Base-by-base conservation (phyloP, 2,329 filamentous ascomycete species). In the Colletotrichum lini region DNA sequence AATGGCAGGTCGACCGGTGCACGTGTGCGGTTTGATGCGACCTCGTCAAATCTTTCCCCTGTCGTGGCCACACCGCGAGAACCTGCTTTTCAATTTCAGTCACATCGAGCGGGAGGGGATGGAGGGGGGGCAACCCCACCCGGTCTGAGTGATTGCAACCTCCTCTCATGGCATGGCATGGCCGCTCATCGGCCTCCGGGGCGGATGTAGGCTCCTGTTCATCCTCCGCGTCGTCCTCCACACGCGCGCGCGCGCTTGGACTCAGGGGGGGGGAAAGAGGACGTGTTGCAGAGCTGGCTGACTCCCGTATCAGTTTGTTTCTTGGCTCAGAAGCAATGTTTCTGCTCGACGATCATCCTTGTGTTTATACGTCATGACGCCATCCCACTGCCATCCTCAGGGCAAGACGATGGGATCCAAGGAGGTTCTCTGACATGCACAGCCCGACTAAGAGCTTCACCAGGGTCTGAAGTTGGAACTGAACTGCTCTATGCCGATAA, bases 381-480 rank as follows among this genome's bases (percentile, higher is more conserved):
- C n/a, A 67, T 56, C 18, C 23, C 42, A 18, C n/a, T n/a, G 15
- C n/a, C 35, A 50, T 21, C n/a, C 4, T 49, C 12, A 57, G 52
- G 10, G 45, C 40, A n/a, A 9, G 6, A 45, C 4, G 16, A 56
- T 45, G 9, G n/a, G 18, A 15, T 49, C 16, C 21, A 12, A 45
- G 10, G 61, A 30, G 15, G n/a, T 26, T 30, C 26, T 65, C 53
- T 53, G 12, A 69, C 66, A 69, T 21, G 60, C 66, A 69, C 66
- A 65, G 66, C 66, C 66, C 38, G 12, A 53, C 66, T 61, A 69
- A 69, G 66, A 53, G n/a, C 53, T 52, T 65, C 53, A 50, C n/a
- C 30, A n/a, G 8, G 26, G 61, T 58, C 52, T 57, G 61, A 45
- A 15, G 3, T 13, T 57, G 7, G 26, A 57, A 30, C 66, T 35